Evolutionary conservation across 2,329 filamentous ascomycete species (phyloP).

Genomic region (Curvularia spicifera): DNA sequence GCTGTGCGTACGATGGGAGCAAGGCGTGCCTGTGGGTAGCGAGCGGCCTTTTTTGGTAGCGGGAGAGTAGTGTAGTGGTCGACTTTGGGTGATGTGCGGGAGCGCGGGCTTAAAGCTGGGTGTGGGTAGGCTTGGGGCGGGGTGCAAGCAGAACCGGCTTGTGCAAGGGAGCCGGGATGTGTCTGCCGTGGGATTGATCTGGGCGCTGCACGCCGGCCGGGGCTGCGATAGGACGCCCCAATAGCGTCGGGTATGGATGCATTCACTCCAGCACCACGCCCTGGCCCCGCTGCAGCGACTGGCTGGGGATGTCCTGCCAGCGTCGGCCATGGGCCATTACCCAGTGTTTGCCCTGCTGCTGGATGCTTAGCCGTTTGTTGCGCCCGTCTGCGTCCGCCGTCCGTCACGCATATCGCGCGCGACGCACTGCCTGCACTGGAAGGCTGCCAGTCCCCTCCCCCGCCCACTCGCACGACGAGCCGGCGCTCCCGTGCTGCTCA

Average conservation of each 20-base stretch:
- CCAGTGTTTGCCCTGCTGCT: constrained; percentile 28
- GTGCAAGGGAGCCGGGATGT: constrained; percentile 7
- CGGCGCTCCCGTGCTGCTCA: constrained; percentile 21
- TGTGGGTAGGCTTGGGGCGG: constrained; percentile 17
- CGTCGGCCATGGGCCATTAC: constrained; percentile 12
- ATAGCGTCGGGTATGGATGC: constrained; percentile 45
- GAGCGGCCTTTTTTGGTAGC: constrained; percentile 8
- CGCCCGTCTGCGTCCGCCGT: constrained; percentile 14
- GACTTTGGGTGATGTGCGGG: constrained; percentile 31
- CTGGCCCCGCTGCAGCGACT: constrained; percentile 24
- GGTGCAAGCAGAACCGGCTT: constrained; percentile 18
- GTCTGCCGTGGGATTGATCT: constrained; percentile 33
- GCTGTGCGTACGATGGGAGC: constrained; percentile 18
- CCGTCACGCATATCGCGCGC: constrained; percentile 22
- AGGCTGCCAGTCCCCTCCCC: constrained; percentile 5
- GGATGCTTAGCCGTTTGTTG: constrained; percentile 28
- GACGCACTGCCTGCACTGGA: neutral
- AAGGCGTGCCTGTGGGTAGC: constrained; percentile 7
- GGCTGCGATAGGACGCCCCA: constrained; percentile 44
- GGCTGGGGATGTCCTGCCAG: constrained; percentile 29
- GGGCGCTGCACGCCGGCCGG: constrained; percentile 25
- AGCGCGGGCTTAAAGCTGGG: constrained; percentile 33
- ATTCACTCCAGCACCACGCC: constrained; percentile 26
- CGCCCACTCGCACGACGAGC: constrained; percentile 4
- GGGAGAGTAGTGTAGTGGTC: constrained; percentile 11